Evolutionary conservation across 176 grass and related monocot genomes (phyloP).

Genomic region (Lolium rigidum): DNA sequence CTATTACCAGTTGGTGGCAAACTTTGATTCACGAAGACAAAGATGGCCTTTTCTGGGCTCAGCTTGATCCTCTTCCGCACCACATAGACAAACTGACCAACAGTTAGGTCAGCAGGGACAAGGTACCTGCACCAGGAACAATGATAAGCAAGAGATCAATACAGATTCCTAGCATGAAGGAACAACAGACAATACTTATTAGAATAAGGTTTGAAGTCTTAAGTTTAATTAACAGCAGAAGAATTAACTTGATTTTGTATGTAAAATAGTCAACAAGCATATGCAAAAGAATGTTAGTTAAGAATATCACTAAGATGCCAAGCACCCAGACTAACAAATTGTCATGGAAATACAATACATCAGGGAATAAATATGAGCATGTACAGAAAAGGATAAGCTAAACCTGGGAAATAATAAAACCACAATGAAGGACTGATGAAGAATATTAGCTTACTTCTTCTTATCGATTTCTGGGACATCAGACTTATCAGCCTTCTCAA

Average conservation of each 20-base stretch:
- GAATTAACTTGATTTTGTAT: constrained; percentile 32
- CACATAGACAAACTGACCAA: constrained; percentile 89
- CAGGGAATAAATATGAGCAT: background rate
- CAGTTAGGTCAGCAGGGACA: constrained; percentile 83
- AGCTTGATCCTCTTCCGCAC: constrained; percentile 95
- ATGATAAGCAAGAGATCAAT: background rate
- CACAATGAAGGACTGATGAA: background rate
- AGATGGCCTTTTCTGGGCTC: constrained; percentile 88
- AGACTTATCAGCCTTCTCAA: constrained; percentile 87
- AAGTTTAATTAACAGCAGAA: background rate
- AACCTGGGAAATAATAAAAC: background rate
- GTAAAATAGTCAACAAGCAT: background rate
- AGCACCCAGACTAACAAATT: background rate
- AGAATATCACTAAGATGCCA: background rate
- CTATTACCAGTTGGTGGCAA: constrained; percentile 74
- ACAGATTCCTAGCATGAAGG: background rate
- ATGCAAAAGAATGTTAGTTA: background rate
- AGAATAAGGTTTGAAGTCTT: background rate
- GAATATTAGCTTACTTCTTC: constrained; percentile 65
- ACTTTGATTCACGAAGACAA: constrained; percentile 83
- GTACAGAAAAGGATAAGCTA: background rate
- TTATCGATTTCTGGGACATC: constrained; percentile 91
- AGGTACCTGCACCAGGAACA: constrained; percentile 60
- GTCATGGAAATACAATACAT: background rate
- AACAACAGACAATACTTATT: background rate